Percentiles rank a stretch among this genome's conserved stretches.
phyloP scores from a whole-genome alignment of 2,329 filamentous ascomycete genomes.

The Penicillium paneum region DNA sequence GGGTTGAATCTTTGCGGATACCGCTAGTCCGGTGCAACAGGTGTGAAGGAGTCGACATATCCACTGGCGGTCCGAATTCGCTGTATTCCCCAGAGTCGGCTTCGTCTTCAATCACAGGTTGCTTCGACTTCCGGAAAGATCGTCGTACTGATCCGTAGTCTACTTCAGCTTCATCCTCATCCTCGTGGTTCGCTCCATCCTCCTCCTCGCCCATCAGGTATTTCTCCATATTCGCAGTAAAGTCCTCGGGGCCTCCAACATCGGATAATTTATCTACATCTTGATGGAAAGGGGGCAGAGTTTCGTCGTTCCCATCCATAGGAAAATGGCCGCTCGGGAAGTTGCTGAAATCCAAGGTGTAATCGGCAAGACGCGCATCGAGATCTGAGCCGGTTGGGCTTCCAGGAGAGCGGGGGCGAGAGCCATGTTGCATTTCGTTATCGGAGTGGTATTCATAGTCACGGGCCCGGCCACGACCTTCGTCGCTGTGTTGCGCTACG shows the following conservation, averaged over 20 bases:
- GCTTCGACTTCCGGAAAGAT: slow-evolving; percentile 21
- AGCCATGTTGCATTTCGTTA: slow-evolving; percentile 6
- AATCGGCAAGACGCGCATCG: slow-evolving; percentile 41
- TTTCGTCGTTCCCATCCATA: slow-evolving; percentile 23
- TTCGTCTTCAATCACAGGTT: slow-evolving; percentile 31
- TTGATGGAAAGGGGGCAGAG: slow-evolving; percentile 25
- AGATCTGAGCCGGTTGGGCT: slow-evolving; percentile 32
- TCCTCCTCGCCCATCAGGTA: slow-evolving; percentile 36
- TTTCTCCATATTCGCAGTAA: slow-evolving; percentile 42
- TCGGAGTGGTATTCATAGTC: slow-evolving; percentile 13
- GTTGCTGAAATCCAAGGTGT: slow-evolving; percentile 40
- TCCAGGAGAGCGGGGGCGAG: slow-evolving; percentile 22
- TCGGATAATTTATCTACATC: slow-evolving; percentile 36
- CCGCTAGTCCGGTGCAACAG: slow-evolving; percentile 32
- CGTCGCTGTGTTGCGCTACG: slow-evolving; percentile 9
- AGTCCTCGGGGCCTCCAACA: slow-evolving; percentile 42
- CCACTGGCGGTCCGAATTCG: slow-evolving; percentile 43
- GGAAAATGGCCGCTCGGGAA: slow-evolving; percentile 31
- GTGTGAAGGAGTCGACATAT: slow-evolving; percentile 46
- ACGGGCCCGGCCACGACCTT: slow-evolving; percentile 1
- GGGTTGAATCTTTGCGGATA: slow-evolving; percentile 30
- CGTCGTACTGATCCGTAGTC: slow-evolving; percentile 13
- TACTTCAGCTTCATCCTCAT: slow-evolving; percentile 13
- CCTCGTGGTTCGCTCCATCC: slow-evolving; percentile 11
- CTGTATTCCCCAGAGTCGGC: slow-evolving; percentile 38